Conservation (phyloP, 768 basidiomycete species). For the Rhizopogon sp. region DNA sequence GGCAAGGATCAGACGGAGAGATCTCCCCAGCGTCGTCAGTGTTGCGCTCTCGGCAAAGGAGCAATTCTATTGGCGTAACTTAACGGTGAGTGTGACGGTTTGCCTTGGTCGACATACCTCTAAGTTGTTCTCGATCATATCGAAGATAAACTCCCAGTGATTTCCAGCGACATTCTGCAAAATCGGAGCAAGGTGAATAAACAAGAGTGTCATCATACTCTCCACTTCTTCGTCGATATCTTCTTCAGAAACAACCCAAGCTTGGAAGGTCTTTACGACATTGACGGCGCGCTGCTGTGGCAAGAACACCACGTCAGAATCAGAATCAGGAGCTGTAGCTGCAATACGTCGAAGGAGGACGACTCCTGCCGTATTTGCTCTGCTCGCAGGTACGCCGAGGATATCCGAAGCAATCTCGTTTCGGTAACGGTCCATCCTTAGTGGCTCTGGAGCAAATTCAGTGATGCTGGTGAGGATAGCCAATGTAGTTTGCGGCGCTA, state of each 20-base stretch:
- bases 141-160: slow-evolving; percentile 94
- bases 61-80: slow-evolving; percentile 39
- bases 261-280: slow-evolving; percentile 75
- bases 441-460: slow-evolving; percentile 59
- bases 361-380: slow-evolving; percentile 69
- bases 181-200: slow-evolving; percentile 75
- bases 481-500: slow-evolving; percentile 69
- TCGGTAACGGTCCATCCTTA: slow-evolving; percentile 71
- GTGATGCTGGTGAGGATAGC: slow-evolving; percentile 61
- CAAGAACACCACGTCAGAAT: slow-evolving; percentile 80
- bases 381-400: slow-evolving; percentile 55
- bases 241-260: slow-evolving; percentile 68
- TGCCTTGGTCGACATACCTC: slow-evolving; percentile 51
- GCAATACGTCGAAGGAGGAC: slow-evolving; percentile 61
- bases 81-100: neutral
- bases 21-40: slow-evolving; percentile 61
- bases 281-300: slow-evolving; percentile 84
- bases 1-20: slow-evolving; percentile 58
- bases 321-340: slow-evolving; percentile 69
- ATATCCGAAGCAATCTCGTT: slow-evolving; percentile 88
- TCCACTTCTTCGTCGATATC: slow-evolving; percentile 77
- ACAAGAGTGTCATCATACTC: slow-evolving; percentile 68
- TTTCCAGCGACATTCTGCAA: slow-evolving; percentile 80
- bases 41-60: slow-evolving; percentile 53
- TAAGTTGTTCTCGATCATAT: slow-evolving; percentile 81